A percentile compares a stretch with the other conserved stretches of the same genome.
These are phyloP conservation scores for Tolypocladium capitatum DNA, from an alignment of 2,329 filamentous ascomycete species.

Conservation along the genomic window DNA sequence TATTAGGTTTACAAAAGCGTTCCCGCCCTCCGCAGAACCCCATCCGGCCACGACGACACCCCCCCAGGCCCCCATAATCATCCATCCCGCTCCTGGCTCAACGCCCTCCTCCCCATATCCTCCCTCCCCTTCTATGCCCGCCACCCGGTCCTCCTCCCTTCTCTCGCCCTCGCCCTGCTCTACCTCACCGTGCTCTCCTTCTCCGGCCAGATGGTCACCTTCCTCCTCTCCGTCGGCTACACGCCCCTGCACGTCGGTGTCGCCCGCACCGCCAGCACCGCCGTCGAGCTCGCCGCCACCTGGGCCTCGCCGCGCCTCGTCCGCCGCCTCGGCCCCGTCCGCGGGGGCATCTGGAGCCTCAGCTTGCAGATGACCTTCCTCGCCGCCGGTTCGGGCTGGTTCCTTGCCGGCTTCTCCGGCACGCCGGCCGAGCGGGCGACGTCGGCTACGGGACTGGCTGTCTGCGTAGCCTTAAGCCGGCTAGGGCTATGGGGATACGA, in stretches of 20 bases:
- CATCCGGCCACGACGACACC: background rate
- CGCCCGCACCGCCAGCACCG: slow-evolving; percentile 36
- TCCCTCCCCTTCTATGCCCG: slow-evolving; percentile 29
- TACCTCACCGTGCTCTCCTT: slow-evolving; percentile 50
- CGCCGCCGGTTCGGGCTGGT: slow-evolving; percentile 18
- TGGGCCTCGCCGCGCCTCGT: slow-evolving; percentile 45
- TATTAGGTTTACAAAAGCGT: slow-evolving; percentile 5
- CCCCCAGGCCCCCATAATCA: background rate
- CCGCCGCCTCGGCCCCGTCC: slow-evolving; percentile 38
- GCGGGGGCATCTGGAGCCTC: slow-evolving; percentile 59
- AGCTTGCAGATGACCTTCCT: slow-evolving; percentile 53
- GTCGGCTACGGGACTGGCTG: slow-evolving; percentile 34
- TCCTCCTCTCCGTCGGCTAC: slow-evolving; percentile 41
- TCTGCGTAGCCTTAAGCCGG: slow-evolving; percentile 40
- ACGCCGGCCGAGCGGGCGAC: slow-evolving; percentile 14
- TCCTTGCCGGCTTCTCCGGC: slow-evolving; percentile 8
- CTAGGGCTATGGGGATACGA: slow-evolving; percentile 51
- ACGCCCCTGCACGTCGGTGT: slow-evolving; percentile 37
- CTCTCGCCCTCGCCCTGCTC: slow-evolving; percentile 43
- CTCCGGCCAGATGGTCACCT: slow-evolving; percentile 51
- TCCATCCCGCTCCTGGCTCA: background rate
- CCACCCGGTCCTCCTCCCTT: slow-evolving; percentile 46
- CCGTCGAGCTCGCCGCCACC: slow-evolving; percentile 47
- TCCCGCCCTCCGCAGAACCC: background rate
- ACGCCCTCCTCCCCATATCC: background rate